phyloP scores from a whole-genome alignment of 352 stramenopile genomes.

The Phytophthora tubulina region DNA sequence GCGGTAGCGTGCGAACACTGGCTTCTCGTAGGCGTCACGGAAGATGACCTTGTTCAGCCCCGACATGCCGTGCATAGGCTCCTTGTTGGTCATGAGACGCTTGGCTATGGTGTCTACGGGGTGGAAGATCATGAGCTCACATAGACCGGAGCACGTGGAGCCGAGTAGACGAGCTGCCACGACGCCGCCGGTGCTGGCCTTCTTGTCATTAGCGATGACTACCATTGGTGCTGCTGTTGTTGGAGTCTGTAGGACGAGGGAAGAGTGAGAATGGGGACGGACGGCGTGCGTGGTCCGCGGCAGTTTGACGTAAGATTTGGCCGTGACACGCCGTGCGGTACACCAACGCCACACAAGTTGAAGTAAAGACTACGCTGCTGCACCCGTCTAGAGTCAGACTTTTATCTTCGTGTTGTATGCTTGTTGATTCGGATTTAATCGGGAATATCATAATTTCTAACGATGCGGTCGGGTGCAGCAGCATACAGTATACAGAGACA shows the following conservation, averaged over 20 bases:
- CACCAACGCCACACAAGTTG: constrained; percentile 13
- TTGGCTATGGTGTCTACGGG: constrained; percentile 96
- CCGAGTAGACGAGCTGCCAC: constrained; percentile 89
- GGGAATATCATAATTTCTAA: neutral
- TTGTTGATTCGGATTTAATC: neutral
- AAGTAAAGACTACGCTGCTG: neutral
- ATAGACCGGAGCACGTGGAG: constrained; percentile 92
- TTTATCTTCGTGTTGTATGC: neutral
- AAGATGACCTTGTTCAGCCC: constrained; percentile 91
- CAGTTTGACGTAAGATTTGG: constrained; percentile 10
- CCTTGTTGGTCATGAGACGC: constrained; percentile 95
- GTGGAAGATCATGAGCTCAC: constrained; percentile 96
- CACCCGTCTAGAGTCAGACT: constrained; percentile 2
- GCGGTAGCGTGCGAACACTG: constrained; percentile 78
- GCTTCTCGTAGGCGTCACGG: constrained; percentile 85
- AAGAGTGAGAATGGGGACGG: constrained; percentile 31
- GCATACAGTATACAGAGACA: neutral
- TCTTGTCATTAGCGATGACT: constrained; percentile 55
- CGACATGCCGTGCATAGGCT: constrained; percentile 53
- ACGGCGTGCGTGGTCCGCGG: constrained; percentile 6
- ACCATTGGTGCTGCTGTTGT: constrained; percentile 45
- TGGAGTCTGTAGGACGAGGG: constrained; percentile 20
- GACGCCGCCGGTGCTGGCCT: constrained; percentile 52
- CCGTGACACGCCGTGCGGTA: constrained; percentile 19
- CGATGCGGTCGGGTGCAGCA: neutral